Percentiles rank a stretch among this genome's conserved stretches.
phyloP scores from a whole-genome alignment of 805 yeast genomes.

The Saccharomycopsis oosterbeekiorum region DNA sequence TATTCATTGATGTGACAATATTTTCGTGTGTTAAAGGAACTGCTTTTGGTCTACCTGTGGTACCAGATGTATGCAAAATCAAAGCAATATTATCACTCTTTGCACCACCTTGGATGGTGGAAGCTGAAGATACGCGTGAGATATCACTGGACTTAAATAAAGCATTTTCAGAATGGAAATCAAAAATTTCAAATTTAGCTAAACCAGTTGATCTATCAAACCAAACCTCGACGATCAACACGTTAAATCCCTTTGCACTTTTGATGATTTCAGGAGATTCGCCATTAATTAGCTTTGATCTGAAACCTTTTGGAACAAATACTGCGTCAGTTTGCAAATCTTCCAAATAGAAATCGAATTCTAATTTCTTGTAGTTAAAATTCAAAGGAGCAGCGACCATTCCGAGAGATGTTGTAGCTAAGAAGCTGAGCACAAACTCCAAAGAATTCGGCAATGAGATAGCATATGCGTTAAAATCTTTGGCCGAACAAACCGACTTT shows the following conservation, averaged over 20 bases:
- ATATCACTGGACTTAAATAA: background rate
- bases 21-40: conserved; percentile 62
- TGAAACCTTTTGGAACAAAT: conserved; percentile 44
- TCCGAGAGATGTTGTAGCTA: conserved; percentile 47
- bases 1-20: conserved; percentile 47
- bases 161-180: conserved; percentile 19
- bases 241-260: conserved; percentile 39
- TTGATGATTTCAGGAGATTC: conserved; percentile 34
- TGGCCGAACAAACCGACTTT: conserved; percentile 28
- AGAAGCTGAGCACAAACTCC: conserved; percentile 46
- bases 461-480: conserved; percentile 28
- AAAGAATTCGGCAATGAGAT: conserved; percentile 52
- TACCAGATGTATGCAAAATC: conserved; percentile 65
- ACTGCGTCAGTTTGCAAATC: conserved; percentile 51
- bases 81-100: conserved; percentile 47
- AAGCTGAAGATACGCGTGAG: background rate
- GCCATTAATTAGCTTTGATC: background rate
- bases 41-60: conserved; percentile 69
- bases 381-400: conserved; percentile 63
- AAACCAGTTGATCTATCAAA: conserved; percentile 32
- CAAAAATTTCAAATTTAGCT: conserved; percentile 31
- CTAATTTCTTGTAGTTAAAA: conserved; percentile 48
- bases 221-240: conserved; percentile 44
- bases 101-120: conserved; percentile 33
- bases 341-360: conserved; percentile 53